These are phyloP conservation scores for Aspergillus brunneoviolaceus DNA, from an alignment of 2,329 filamentous ascomycete species.

Conservation along the genomic window DNA sequence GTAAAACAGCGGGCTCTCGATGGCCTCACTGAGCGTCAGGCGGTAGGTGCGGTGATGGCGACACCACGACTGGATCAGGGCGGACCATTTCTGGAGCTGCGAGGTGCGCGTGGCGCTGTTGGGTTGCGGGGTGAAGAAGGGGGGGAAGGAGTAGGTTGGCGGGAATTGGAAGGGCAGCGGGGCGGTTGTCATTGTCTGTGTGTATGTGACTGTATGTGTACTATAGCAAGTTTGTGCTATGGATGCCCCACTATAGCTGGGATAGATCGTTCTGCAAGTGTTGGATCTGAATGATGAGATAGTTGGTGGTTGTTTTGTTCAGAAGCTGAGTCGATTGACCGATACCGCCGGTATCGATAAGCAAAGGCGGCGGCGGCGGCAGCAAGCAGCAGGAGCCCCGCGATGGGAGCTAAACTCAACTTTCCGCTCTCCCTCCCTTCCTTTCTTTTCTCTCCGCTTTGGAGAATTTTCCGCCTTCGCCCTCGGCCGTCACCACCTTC, in stretches of 20 bases:
- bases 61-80: conserved; percentile 81
- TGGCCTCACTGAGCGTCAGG: conserved; percentile 64
- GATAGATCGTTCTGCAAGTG: background rate
- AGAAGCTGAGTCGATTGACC: background rate
- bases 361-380: background rate
- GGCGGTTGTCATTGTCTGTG: conserved; percentile 7
- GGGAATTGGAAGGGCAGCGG: conserved; percentile 41
- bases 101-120: conserved; percentile 46
- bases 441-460: background rate
- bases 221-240: background rate
- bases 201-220: background rate
- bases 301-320: background rate
- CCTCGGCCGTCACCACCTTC: background rate
- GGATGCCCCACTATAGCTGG: no score
- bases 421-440: background rate
- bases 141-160: conserved; percentile 50
- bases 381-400: background rate
- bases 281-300: background rate
- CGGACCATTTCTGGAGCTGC: conserved; percentile 77
- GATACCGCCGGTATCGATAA: conserved; percentile 2
- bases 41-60: conserved; percentile 73
- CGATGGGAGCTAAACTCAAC: background rate
- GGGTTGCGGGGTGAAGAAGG: conserved; percentile 53
- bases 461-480: conserved; percentile 1
- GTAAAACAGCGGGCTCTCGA: conserved; percentile 59